Base-by-base conservation (phyloP, 2,329 filamentous ascomycete genomes). In the Cucurbitaria berberidis region DNA sequence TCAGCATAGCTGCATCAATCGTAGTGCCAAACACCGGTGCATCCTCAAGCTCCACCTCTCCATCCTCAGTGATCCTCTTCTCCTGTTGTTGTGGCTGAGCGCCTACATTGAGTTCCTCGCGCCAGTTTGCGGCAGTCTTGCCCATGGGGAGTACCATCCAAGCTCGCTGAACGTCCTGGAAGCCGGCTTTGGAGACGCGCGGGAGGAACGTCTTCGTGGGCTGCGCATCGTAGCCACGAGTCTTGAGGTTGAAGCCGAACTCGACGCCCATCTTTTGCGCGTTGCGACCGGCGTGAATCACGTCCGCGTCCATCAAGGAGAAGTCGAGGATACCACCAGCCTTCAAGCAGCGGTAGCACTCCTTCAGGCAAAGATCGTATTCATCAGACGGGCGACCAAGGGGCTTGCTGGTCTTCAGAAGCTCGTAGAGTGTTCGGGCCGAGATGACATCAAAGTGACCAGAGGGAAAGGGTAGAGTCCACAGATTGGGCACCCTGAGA, bases 311-410 rank as follows among this genome's bases (percentile, higher is more conserved):
- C 64, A 98, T 85, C 39, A 98, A 78, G 57, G 86, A 88, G 78
- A 95, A 99, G 70, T 99, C 95, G 53, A 99, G 80, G 74, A 93
- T 93, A 27, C 95, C 95, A 45, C 91, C 92, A 0, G 93, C 93
- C 78, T 96, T 96, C 63, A 97, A 86, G 53, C 96, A 89, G 53
- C 95, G 91, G 79, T 91, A 87, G 73, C 92, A 96, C 78, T 99
- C 95, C 46, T 81, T 81, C 8, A 98, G 82, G 56, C 91, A 95
- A 43, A 87, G 82, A 70, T 96, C 90, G 83, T 93, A 97, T 77
- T 98, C 93, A 68, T 98, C 91, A 29, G 60, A 65, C n/a, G 70
- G 69, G 53, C 63, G 68, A 15, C 72, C 70, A 2, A 69, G 52
- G 18, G 88, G 86, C 75, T 78, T 80, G 58, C 79, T 78, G 2